Conservation (phyloP, 257 asterid species). For the Catharanthus roseus region DNA sequence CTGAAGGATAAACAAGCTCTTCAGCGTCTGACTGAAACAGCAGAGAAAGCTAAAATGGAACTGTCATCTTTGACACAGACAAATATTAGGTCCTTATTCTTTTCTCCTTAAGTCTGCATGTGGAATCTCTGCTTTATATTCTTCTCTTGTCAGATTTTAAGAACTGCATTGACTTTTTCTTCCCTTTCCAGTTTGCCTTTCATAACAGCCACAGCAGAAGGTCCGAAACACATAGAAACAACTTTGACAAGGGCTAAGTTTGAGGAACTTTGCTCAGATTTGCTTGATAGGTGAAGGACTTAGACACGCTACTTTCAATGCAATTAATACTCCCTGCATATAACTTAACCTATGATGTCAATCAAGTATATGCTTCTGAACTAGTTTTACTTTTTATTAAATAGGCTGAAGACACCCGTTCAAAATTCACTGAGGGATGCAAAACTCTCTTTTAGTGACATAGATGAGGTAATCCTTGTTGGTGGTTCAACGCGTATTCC, state of each 20-base stretch:
- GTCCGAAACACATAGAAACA: slow-evolving; percentile 95
- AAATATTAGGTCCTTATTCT: slow-evolving; percentile 55
- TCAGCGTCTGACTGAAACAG: slow-evolving; percentile 94
- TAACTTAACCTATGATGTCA: not conserved
- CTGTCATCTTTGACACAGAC: slow-evolving; percentile 87
- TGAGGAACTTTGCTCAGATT: slow-evolving; percentile 89
- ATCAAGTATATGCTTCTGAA: not conserved
- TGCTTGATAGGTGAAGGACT: slow-evolving; percentile 71
- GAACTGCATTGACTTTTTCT: slow-evolving; percentile 2
- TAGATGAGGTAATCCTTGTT: slow-evolving; percentile 90
- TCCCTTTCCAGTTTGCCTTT: slow-evolving; percentile 63
- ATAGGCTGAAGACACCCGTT: slow-evolving; percentile 85
- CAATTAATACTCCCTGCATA: not conserved
- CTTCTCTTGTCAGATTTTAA: not conserved
- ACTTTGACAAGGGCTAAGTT: slow-evolving; percentile 88
- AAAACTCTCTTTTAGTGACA: slow-evolving; percentile 73
- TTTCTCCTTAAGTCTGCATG: not conserved
- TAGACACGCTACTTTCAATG: slow-evolving; percentile 3
- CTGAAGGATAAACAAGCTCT: slow-evolving; percentile 99
- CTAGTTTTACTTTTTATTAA: not conserved
- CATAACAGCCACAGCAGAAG: slow-evolving; percentile 98
- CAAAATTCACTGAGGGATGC: slow-evolving; percentile 93
- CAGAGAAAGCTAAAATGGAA: slow-evolving; percentile 98
- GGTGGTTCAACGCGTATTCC: slow-evolving; percentile 99
- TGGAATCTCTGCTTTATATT: not conserved